Conservation (phyloP, 2,329 filamentous ascomycete genomes). For the Aspergillus fumigatiaffinis region DNA sequence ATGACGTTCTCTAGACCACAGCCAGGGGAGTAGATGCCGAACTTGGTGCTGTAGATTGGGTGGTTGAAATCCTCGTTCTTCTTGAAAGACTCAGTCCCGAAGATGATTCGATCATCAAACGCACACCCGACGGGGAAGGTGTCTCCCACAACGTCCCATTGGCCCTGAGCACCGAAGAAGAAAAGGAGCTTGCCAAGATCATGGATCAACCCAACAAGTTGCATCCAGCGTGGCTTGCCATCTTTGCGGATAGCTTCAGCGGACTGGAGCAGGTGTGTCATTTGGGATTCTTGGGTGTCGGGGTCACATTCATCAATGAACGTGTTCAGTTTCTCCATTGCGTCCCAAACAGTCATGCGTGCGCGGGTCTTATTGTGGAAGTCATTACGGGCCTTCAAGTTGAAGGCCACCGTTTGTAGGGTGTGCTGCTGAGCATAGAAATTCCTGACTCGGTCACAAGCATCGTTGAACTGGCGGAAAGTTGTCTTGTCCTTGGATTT, state of each 20-base stretch:
- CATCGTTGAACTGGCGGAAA: conserved; percentile 79
- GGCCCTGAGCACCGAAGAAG: conserved; percentile 69
- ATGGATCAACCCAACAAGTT: conserved; percentile 46
- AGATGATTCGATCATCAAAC: conserved; percentile 69
- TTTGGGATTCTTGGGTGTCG: conserved; percentile 80
- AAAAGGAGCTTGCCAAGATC: conserved; percentile 45
- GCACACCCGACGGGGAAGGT: conserved; percentile 46
- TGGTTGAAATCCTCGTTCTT: conserved; percentile 71
- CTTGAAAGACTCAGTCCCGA: conserved; percentile 67
- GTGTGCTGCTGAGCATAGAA: conserved; percentile 74
- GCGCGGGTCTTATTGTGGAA: conserved; percentile 66
- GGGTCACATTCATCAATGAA: conserved; percentile 89
- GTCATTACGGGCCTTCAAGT: conserved; percentile 70
- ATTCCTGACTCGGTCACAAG: conserved; percentile 77
- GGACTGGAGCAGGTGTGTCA: conserved; percentile 82
- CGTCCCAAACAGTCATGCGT: conserved; percentile 83
- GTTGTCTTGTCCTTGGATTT: conserved; percentile 71
- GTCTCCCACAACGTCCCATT: conserved; percentile 86
- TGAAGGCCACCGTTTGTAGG: conserved; percentile 63
- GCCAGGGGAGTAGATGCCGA: conserved; percentile 74
- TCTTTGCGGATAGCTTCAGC: conserved; percentile 86
- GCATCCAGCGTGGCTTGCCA: conserved; percentile 49
- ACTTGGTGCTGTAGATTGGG: conserved; percentile 67
- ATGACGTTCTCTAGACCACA: conserved; percentile 85
- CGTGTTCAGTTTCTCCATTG: conserved; percentile 88